Base-by-base conservation (phyloP, 129 eudicot species). In the Chrysanthemum seticuspe region DNA sequence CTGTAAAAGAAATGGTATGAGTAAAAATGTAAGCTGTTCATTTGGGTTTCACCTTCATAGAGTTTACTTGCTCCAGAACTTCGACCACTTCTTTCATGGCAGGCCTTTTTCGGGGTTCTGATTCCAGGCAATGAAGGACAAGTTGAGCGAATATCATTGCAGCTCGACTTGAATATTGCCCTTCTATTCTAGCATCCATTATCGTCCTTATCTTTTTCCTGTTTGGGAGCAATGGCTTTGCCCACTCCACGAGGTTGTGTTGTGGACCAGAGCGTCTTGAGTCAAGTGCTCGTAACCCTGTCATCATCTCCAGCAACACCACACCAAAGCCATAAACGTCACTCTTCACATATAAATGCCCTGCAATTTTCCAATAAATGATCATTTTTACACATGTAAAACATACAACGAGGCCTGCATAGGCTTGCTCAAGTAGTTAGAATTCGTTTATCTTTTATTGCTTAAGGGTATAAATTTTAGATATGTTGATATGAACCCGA, bases 311-410 rank as follows among this genome's bases (percentile, higher is more conserved):
- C 6, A 91, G 87, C 55, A 91, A 60, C 69, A 91, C 97, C 6
- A 88, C 97, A 3, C 96, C 96, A 65, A 88, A 91, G n/a, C 97
- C 97, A 62, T 91, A 91, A 15, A 91, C 97, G 25, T 91, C 97
- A 36, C 97, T 91, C 81, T 84, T 88, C 70, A 91, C 95, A 11
- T 91, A 88, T 44, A 91, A 80, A 85, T 86, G 91, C 9, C 97
- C 97, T 91, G 88, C 58, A 55, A 5, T 29, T 68, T 59, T 13
- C 10, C 10, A 55, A 16, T 29, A 6, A 56, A 48, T 45, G 67
- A 56, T 18, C 40, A 62, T 73, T 31, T 49, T 62, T 31, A 34
- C 36, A 62, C 36, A 21, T 50, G 40, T 25, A 62, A 50, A 61
- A 2, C 62, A 60, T 73, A 51, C 15, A 11, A 25, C 6, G n/a